Evolutionary conservation across 1,284 basidiomycete species (phyloP).

Genomic region (Ustilago lituana): DNA sequence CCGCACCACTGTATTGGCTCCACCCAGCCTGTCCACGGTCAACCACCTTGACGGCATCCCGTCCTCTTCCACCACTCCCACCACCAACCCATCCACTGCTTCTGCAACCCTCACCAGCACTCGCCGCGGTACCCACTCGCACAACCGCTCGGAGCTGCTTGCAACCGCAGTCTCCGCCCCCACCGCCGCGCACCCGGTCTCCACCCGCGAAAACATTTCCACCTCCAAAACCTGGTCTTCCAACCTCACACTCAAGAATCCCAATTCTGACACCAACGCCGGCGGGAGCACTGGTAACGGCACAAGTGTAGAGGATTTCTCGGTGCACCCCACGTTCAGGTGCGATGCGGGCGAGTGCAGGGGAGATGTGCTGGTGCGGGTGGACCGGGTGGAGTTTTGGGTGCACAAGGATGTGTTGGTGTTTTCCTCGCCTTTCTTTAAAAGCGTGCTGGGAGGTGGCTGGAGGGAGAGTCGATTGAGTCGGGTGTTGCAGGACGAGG

Average conservation of each 20-base stretch:
- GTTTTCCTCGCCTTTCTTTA: conserved; percentile 53
- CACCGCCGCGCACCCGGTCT: conserved; percentile 24
- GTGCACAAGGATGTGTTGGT: conserved; percentile 51
- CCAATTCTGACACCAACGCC: neutral
- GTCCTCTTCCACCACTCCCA: neutral
- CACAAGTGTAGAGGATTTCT: conserved; percentile 8
- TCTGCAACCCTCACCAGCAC: too few species aligned
- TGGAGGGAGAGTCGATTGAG: conserved; percentile 45
- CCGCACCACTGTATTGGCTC: conserved; percentile 22
- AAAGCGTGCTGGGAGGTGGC: conserved; percentile 36
- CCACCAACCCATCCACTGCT: too few species aligned
- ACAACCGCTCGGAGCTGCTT: too few species aligned
- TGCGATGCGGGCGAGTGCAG: conserved; percentile 37
- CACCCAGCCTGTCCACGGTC: conserved; percentile 26
- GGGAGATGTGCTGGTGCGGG: conserved; percentile 49
- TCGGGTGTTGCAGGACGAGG: neutral
- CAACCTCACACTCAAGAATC: neutral
- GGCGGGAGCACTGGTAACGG: neutral
- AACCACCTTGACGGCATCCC: conserved; percentile 23
- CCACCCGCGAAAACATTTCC: conserved; percentile 29
- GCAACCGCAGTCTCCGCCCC: too few species aligned
- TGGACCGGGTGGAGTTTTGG: conserved; percentile 47
- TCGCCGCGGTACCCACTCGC: too few species aligned
- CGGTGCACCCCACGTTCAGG: conserved; percentile 36
- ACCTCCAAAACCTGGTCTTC: conserved; percentile 25